phyloP scores from a whole-genome alignment of 1,284 basidiomycete species.

The Ganoderma resinaceum region DNA sequence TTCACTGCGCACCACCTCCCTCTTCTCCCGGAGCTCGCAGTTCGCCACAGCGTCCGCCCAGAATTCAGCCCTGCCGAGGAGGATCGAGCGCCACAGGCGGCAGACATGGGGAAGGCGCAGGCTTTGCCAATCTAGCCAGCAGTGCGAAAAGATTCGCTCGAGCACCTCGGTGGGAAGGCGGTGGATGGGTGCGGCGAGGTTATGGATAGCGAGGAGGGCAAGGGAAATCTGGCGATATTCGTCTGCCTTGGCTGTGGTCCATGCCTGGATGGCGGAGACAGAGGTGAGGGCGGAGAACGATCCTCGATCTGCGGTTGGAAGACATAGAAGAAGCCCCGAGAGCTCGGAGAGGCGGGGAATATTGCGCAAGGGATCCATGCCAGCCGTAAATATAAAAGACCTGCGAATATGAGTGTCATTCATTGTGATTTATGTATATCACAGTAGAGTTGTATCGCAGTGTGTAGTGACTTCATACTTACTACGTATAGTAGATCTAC shows the following conservation, averaged over 20 bases:
- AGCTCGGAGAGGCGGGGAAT: background rate
- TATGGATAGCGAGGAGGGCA: constrained; percentile 5
- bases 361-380: background rate
- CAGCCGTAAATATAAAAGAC: too few species aligned
- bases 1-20: background rate
- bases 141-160: background rate
- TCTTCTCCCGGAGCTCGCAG: background rate
- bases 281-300: background rate
- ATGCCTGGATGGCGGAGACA: background rate
- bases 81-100: constrained; percentile 1
- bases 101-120: constrained; percentile 4
- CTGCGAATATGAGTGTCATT: background rate
- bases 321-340: background rate
- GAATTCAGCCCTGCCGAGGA: background rate
- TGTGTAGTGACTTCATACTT: background rate
- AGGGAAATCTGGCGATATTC: background rate
- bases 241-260: constrained; percentile 2
- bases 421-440: too few species aligned
- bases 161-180: constrained; percentile 6
- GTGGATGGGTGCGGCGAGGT: background rate
- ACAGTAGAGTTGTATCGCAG: too few species aligned
- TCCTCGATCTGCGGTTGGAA: background rate
- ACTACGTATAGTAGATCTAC: too few species aligned
- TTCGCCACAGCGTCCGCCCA: background rate
- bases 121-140: background rate